Evolutionary conservation across 345 rosid genomes (phyloP).

Genomic region (Cardamine resedifolia): DNA sequence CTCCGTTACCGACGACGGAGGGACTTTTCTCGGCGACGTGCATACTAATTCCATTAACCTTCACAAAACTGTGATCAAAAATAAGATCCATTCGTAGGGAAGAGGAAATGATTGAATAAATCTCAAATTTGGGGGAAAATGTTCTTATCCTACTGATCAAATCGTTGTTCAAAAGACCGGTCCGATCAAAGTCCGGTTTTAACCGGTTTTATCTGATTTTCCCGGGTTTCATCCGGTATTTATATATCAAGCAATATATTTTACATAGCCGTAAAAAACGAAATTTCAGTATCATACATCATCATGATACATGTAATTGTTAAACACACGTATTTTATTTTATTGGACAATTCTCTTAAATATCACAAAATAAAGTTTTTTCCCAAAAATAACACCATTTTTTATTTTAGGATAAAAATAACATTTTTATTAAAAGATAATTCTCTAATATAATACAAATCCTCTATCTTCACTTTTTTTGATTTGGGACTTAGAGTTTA

Average conservation of each 20-base stretch:
- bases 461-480: too few relatives aligned
- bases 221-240: not conserved
- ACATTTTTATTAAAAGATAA: too few relatives aligned
- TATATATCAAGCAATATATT: too few relatives aligned
- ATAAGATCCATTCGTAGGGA: conserved; percentile 26
- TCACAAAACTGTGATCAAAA: conserved; percentile 29
- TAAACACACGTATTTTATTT: not conserved
- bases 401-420: too few relatives aligned
- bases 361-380: too few relatives aligned
- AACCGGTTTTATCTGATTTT: not conserved
- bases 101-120: not conserved
- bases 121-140: not conserved
- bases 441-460: too few relatives aligned
- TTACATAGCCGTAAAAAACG: too few relatives aligned
- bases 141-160: not conserved
- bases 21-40: conserved; percentile 68
- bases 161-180: not conserved
- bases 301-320: not conserved
- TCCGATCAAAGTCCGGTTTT: not conserved
- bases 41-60: conserved; percentile 64
- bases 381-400: too few relatives aligned
- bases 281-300: not conserved
- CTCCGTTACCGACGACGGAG: not conserved
- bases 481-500: too few relatives aligned
- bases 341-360: too few relatives aligned